Percentiles rank a stretch among this genome's conserved stretches.
Evolutionary conservation across 768 basidiomycete species (phyloP).

Genomic region (Trametes sanguinea): DNA sequence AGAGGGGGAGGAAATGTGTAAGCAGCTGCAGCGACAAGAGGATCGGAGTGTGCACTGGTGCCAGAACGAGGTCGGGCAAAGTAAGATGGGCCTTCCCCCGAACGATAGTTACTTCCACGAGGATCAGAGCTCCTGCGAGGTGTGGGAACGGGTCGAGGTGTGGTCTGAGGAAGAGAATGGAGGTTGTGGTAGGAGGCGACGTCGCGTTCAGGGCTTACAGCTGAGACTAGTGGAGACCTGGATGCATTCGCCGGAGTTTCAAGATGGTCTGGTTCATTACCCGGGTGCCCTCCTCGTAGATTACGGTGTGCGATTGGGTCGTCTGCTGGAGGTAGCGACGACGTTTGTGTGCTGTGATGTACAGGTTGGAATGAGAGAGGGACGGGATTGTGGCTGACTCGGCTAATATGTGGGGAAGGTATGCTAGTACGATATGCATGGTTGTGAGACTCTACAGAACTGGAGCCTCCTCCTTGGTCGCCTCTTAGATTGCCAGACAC

Average conservation of each 20-base stretch:
- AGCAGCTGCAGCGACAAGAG: neutral
- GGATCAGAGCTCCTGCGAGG: slow-evolving; percentile 19
- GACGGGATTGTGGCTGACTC: slow-evolving; percentile 24
- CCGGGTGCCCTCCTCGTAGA: slow-evolving; percentile 4
- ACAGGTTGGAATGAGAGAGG: slow-evolving; percentile 26
- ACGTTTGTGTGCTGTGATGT: slow-evolving; percentile 24
- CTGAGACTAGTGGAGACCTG: slow-evolving; percentile 1
- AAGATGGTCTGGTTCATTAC: neutral
- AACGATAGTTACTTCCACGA: neutral
- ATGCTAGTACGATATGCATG: slow-evolving; percentile 7
- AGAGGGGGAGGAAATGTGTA: slow-evolving; percentile 13
- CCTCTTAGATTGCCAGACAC: slow-evolving; percentile 3
- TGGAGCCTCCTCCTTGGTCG: neutral
- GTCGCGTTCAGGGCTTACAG: slow-evolving; percentile 18
- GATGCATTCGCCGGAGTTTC: slow-evolving; percentile 10
- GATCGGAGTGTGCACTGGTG: slow-evolving; percentile 15
- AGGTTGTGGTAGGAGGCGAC: slow-evolving; percentile 5
- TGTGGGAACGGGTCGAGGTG: slow-evolving; percentile 1
- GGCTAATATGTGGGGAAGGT: slow-evolving; percentile 11
- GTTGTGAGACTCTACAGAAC: slow-evolving; percentile 7
- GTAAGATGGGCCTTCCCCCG: neutral
- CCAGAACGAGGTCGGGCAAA: slow-evolving; percentile 15
- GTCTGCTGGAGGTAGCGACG: slow-evolving; percentile 23
- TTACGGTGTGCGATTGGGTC: neutral
- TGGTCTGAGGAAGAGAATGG: slow-evolving; percentile 1